Evolutionary conservation across 805 yeast species (phyloP).

Genomic region (Kuraishia molischiana): DNA sequence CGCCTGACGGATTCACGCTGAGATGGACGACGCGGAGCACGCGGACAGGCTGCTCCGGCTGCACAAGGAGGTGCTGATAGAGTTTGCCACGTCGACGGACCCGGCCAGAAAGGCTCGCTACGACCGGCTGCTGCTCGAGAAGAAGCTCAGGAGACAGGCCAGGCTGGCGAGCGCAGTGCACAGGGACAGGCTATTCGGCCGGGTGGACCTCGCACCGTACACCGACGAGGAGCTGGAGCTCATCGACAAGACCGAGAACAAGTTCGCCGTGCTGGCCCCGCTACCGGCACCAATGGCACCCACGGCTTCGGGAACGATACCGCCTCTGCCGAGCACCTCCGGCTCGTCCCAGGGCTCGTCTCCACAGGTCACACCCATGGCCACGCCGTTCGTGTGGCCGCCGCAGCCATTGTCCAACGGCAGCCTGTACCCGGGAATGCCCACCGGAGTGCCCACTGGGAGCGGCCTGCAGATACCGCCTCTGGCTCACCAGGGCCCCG

Average conservation of each 20-base stretch:
- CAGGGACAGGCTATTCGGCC: not conserved
- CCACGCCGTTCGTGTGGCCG: too few species aligned
- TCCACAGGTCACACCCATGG: too few species aligned
- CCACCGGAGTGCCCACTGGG: too few species aligned
- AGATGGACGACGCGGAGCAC: conserved; percentile 3
- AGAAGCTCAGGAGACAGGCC: conserved; percentile 6
- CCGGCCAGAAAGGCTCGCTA: conserved; percentile 8
- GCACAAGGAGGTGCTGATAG: conserved; percentile 11
- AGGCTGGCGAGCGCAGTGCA: not conserved
- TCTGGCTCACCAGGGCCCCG: too few species aligned
- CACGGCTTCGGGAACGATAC: not conserved
- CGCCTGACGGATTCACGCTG: too few species aligned
- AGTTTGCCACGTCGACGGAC: conserved; percentile 14
- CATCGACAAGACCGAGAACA: not conserved
- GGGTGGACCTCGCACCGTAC: conserved; percentile 1
- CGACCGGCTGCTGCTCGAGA: conserved; percentile 13
- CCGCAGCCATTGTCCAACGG: too few species aligned
- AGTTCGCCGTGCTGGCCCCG: too few species aligned
- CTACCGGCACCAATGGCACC: not conserved
- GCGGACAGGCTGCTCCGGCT: conserved; percentile 9
- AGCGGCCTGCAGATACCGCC: too few species aligned
- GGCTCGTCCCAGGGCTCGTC: too few species aligned
- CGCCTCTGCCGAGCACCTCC: not conserved
- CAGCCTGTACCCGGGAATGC: too few species aligned
- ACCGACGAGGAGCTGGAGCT: not conserved